Percentiles rank a stretch among this genome's conserved stretches.
Evolutionary conservation across 139 green algal species (phyloP).

Genomic region (Medakamo hakoo): DNA sequence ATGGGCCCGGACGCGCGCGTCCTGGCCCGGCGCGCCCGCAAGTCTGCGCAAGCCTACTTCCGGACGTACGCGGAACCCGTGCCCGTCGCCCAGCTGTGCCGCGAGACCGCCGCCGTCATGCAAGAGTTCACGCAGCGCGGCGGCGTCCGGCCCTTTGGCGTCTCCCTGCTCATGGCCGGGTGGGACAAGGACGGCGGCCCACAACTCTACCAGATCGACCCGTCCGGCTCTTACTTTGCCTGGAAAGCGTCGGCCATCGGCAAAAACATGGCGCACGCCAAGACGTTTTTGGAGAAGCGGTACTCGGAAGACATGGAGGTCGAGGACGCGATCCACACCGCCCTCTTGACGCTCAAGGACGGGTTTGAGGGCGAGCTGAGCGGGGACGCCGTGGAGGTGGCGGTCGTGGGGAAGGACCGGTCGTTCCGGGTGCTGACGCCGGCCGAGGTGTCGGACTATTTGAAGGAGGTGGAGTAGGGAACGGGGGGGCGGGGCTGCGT

Average conservation of each 20-base stretch:
- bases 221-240: conserved; percentile 93
- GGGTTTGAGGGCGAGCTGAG: conserved; percentile 90
- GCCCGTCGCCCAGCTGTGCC: conserved; percentile 87
- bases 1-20: conserved; percentile 97
- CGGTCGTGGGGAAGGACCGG: conserved; percentile 75
- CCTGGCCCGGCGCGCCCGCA: conserved; percentile 80
- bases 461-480: conserved; percentile 88
- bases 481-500: neutral
- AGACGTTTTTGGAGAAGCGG: conserved; percentile 83
- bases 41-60: conserved; percentile 75
- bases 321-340: conserved; percentile 96
- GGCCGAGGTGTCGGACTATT: conserved; percentile 90
- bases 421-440: conserved; percentile 81
- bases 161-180: conserved; percentile 90
- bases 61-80: conserved; percentile 91
- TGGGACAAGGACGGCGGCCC: conserved; percentile 87
- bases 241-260: conserved; percentile 96
- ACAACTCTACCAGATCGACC: conserved; percentile 97
- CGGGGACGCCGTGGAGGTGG: conserved; percentile 74
- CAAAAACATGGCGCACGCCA: conserved; percentile 97
- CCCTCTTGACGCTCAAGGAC: conserved; percentile 96
- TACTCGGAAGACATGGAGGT: conserved; percentile 97
- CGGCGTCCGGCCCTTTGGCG: conserved; percentile 92
- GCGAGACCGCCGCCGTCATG: conserved; percentile 95
- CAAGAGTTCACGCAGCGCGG: conserved; percentile 98